Conservation (phyloP, 305 asterid genomes). For the Fraxinus ornus region DNA sequence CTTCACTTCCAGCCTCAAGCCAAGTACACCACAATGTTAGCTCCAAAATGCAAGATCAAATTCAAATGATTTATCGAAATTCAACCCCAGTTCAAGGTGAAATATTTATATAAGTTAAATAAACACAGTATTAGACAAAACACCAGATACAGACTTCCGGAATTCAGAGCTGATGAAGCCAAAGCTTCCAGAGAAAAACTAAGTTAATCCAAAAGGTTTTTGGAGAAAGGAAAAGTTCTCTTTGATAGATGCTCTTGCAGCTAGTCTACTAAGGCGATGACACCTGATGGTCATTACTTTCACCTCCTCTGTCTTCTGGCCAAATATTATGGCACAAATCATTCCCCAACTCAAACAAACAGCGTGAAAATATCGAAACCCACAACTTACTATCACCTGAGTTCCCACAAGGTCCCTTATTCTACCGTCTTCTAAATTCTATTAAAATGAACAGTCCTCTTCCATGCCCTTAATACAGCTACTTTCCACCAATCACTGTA, state of each 20-base stretch:
- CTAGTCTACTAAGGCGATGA: constrained; percentile 22
- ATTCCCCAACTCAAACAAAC: constrained; percentile 30
- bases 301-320: constrained; percentile 30
- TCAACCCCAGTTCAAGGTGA: constrained; percentile 20
- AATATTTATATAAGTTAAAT: constrained; percentile 1
- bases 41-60: constrained; percentile 1
- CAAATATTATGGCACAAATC: constrained; percentile 33
- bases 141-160: constrained; percentile 22
- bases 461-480: constrained; percentile 37
- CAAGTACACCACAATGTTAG: constrained; percentile 12
- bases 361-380: constrained; percentile 2
- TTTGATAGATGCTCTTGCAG: constrained; percentile 19
- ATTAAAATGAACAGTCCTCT: constrained; percentile 35
- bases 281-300: constrained; percentile 33
- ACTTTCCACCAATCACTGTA: constrained; percentile 25
- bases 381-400: constrained; percentile 19
- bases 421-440: constrained; percentile 20
- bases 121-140: constrained; percentile 10
- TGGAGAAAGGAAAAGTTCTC: constrained; percentile 12
- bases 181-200: constrained; percentile 13
- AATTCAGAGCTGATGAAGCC: constrained; percentile 21
- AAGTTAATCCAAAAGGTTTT: constrained; percentile 20
- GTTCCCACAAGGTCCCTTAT: constrained; percentile 15
- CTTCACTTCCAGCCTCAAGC: constrained; percentile 25
- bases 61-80: constrained; percentile 9